Conservation (phyloP, 176 grass and related monocot species). For the Musa acuminata region DNA sequence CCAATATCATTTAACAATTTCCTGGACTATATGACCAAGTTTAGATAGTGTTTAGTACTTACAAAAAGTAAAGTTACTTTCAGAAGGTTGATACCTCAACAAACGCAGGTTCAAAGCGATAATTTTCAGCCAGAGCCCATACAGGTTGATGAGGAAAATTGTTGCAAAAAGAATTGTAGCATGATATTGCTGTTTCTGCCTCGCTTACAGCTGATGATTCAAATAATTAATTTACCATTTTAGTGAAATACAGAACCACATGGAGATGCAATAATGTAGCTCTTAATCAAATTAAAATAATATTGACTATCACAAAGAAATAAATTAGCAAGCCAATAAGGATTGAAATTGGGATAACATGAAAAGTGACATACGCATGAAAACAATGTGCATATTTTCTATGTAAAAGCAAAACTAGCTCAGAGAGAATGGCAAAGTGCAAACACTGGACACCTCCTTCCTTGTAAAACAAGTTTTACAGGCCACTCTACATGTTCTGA, state of each 20-base stretch:
- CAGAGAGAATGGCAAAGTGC: neutral
- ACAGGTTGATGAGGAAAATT: slow-evolving; percentile 44
- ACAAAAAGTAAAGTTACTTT: neutral
- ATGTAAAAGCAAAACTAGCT: no score
- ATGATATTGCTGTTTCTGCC: slow-evolving; percentile 61
- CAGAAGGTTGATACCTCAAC: slow-evolving; percentile 53
- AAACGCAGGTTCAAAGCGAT: slow-evolving; percentile 98
- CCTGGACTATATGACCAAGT: slow-evolving; percentile 42
- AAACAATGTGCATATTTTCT: no score
- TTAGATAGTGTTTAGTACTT: slow-evolving; percentile 9
- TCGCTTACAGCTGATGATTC: slow-evolving; percentile 49
- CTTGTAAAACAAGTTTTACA: neutral
- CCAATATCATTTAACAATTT: slow-evolving; percentile 82
- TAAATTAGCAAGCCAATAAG: no score
- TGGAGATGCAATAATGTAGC: neutral
- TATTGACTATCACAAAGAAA: no score
- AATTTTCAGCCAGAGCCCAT: slow-evolving; percentile 94
- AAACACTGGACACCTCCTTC: neutral
- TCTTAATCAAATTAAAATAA: no score
- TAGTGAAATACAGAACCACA: neutral
- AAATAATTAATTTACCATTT: neutral
- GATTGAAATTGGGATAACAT: no score
- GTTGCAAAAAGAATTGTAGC: slow-evolving; percentile 59
- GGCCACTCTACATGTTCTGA: neutral
- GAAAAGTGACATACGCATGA: no score